Evolutionary conservation across 1,284 basidiomycete species (phyloP).

Genomic region (Veloboletus limbatus): DNA sequence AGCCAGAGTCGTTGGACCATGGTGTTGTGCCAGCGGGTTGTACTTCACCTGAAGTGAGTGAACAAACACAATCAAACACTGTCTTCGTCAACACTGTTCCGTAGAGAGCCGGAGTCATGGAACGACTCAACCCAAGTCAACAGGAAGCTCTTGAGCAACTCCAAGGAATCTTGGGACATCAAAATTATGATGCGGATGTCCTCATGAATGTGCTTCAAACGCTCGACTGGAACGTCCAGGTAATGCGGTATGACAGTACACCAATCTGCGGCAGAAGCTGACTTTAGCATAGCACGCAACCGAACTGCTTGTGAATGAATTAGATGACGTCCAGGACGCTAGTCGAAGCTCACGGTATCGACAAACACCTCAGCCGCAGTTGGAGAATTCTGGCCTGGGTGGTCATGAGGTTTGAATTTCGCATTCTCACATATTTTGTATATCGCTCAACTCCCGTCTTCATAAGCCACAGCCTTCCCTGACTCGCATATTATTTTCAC

Average conservation of each 20-base stretch:
- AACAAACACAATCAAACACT: too few species aligned
- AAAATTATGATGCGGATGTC: slow-evolving; percentile 55
- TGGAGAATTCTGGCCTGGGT: slow-evolving; percentile 42
- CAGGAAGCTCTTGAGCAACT: slow-evolving; percentile 17
- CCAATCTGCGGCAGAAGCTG: slow-evolving; percentile 1
- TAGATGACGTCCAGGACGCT: slow-evolving; percentile 15
- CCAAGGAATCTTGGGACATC: slow-evolving; percentile 20
- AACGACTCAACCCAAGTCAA: slow-evolving; percentile 16
- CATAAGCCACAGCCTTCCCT: slow-evolving; percentile 4
- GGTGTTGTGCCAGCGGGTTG: too few species aligned
- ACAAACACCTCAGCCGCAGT: slow-evolving; percentile 43
- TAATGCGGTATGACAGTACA: slow-evolving; percentile 24
- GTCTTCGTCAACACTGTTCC: too few species aligned
- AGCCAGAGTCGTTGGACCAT: slow-evolving; percentile 68
- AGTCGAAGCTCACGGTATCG: slow-evolving; percentile 10
- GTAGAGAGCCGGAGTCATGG: too few species aligned
- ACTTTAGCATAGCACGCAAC: slow-evolving; percentile 47
- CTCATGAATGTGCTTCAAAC: slow-evolving; percentile 56
- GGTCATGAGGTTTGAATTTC: slow-evolving; percentile 14
- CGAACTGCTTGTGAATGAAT: slow-evolving; percentile 55
- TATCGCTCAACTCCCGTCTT: slow-evolving; percentile 4
- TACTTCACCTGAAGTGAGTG: too few species aligned
- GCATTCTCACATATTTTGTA: background rate
- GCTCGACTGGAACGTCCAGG: slow-evolving; percentile 69
- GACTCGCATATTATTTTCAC: slow-evolving; percentile 26